Base-by-base conservation (phyloP, 306 rosid species). In the Senna siamea region DNA sequence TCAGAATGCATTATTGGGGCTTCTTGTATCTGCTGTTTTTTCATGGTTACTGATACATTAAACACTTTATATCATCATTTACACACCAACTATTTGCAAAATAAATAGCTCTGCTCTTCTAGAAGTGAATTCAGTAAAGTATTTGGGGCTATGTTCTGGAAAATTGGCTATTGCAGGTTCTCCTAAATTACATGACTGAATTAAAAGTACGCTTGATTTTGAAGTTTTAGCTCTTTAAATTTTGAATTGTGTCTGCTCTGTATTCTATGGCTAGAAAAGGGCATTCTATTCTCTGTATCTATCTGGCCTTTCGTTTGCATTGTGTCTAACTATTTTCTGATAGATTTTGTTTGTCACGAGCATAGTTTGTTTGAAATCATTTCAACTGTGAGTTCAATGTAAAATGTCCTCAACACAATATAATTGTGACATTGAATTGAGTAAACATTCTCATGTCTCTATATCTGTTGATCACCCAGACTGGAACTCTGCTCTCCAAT, bases 401-500 rank as follows among this genome's bases (percentile, higher is more conserved):
- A 17, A 38, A 75, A 26, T 26, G 2, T 11, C 60, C n/a, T 68
- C 43, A 34, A 13, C 12, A 11, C 41, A 22, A 9, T 17, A 19
- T 57, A 12, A 22, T 15, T 78, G 32, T 64, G 26, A 46, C 30
- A 54, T 58, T 70, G 65, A 23, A 60, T 62, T 44, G 70, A 74
- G 13, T 67, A 72, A 15, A 44, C 43, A 19, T 23, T 65, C 69
- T 73, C 69, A 54, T 30, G 14, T 55, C 40, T 66, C 20, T 69
- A 1, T 60, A 5, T 65, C 35, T 58, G 70, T 73, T 66, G 50
- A 22, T 43, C 44, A 32, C 63, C 54, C 84, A 86, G 93, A 75
- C 83, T 5, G 78, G 84, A 78, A 73, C 80, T 19, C 78, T 88
- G 77, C 73, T 84, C 66, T 73, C 74, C 61, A 81, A 76, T 58